A percentile compares a stretch with the other conserved stretches of the same genome.
Conservation (phyloP, 257 asterid genomes). For the Solanum pinnatisectum region DNA sequence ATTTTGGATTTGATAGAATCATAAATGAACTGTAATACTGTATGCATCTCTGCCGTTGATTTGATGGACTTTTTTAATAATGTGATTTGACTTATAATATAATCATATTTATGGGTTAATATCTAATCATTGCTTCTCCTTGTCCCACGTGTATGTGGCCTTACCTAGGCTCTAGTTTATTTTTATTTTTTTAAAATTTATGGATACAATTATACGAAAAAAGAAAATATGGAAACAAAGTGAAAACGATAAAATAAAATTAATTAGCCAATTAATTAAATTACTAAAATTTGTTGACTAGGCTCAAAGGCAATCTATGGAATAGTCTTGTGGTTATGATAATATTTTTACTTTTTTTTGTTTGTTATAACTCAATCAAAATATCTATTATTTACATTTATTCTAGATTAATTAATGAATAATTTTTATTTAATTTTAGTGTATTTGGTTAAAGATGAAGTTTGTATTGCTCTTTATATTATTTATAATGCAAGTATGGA, state of each 20-base stretch:
- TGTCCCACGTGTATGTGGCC: neutral
- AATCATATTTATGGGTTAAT: neutral
- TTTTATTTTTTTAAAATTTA: no score
- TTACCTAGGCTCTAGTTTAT: neutral
- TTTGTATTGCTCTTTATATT: neutral
- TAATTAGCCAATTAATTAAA: no score
- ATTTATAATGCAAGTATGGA: neutral
- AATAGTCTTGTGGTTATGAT: no score
- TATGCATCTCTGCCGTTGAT: neutral
- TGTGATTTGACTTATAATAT: neutral
- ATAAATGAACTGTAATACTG: neutral
- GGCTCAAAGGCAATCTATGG: no score
- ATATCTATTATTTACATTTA: no score
- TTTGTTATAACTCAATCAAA: no score
- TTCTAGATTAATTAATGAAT: no score
- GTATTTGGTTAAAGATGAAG: neutral
- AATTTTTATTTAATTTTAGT: neutral
- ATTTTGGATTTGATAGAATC: neutral
- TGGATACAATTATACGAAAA: no score
- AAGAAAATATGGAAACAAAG: no score
- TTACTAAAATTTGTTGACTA: no score
- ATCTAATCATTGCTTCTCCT: neutral
- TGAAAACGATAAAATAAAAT: no score
- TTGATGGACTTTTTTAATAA: neutral
- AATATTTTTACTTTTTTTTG: no score